Evolutionary conservation across 495 filamentous ascomycete genomes (phyloP).

Genomic region (Trichoderma asperelloides): DNA sequence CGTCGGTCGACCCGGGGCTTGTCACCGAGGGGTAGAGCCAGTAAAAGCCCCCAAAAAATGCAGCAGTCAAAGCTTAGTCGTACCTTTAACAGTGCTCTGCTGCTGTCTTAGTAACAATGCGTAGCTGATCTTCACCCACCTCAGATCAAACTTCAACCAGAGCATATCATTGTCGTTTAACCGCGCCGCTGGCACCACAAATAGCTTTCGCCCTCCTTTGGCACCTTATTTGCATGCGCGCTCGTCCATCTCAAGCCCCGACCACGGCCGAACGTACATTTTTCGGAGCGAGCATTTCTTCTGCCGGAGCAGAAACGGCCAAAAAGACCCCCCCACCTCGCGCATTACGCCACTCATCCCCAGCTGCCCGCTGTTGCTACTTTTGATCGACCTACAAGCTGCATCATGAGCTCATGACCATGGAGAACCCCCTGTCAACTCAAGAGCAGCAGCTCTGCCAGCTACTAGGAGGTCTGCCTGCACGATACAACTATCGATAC

Average conservation of each 20-base stretch:
- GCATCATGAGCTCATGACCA: constrained; percentile 16
- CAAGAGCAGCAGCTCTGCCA: constrained; percentile 74
- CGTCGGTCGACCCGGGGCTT: background rate
- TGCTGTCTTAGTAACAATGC: background rate
- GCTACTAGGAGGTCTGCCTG: constrained; percentile 63
- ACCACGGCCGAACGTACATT: background rate
- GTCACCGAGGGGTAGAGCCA: background rate
- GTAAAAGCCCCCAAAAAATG: background rate
- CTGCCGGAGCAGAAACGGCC: background rate
- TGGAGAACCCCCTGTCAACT: constrained; percentile 48
- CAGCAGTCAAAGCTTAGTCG: background rate
- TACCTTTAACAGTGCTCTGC: background rate
- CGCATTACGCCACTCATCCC: background rate
- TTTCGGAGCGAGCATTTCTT: background rate
- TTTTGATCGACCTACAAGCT: background rate
- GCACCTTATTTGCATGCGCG: background rate
- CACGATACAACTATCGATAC: constrained; percentile 62
- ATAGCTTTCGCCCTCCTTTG: background rate
- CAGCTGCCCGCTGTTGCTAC: background rate
- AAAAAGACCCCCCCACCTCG: background rate
- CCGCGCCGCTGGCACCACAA: no score
- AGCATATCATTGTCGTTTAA: background rate
- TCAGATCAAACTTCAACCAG: background rate
- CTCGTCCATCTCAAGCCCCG: background rate
- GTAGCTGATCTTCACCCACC: background rate